A percentile compares a stretch with the other conserved stretches of the same genome.
These are phyloP conservation scores for Populus pruinosa DNA, from an alignment of 345 rosid species.

Conservation along the genomic window DNA sequence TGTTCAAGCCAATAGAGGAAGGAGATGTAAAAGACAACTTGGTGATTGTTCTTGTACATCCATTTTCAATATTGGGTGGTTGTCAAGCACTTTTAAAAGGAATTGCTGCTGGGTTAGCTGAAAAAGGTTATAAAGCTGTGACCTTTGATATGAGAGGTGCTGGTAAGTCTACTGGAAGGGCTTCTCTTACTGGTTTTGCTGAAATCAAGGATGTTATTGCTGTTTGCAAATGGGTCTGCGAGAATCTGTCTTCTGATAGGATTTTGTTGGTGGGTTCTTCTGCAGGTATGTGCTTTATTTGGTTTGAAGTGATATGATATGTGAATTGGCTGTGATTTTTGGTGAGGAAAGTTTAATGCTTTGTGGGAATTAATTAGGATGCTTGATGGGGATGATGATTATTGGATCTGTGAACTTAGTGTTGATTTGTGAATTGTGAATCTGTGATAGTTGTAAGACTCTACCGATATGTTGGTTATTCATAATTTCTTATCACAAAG, in stretches of 20 bases:
- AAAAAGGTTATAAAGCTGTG: slow-evolving; percentile 54
- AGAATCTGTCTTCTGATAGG: slow-evolving; percentile 46
- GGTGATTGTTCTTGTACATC: slow-evolving; percentile 80
- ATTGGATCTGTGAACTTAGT: slow-evolving; percentile 34
- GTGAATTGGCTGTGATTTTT: not conserved
- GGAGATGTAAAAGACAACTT: slow-evolving; percentile 30
- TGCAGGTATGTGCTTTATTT: slow-evolving; percentile 47
- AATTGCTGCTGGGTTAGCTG: slow-evolving; percentile 63
- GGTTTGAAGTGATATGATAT: not conserved
- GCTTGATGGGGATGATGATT: not conserved
- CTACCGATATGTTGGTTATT: not conserved
- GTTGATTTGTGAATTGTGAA: slow-evolving; percentile 3
- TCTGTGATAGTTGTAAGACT: not conserved
- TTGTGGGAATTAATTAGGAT: slow-evolving; percentile 6
- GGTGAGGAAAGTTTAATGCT: not conserved
- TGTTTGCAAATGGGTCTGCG: slow-evolving; percentile 72
- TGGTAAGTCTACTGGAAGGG: slow-evolving; percentile 73
- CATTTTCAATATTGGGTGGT: slow-evolving; percentile 80
- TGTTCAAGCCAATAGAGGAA: slow-evolving; percentile 53
- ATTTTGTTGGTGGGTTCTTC: slow-evolving; percentile 87
- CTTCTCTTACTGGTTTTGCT: slow-evolving; percentile 81
- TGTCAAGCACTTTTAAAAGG: slow-evolving; percentile 72
- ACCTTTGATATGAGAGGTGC: slow-evolving; percentile 96
- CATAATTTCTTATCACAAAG: not conserved
- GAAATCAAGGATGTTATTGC: slow-evolving; percentile 83